Base-by-base conservation (phyloP, 371 early-diverging fungal genomes). In the Phascolomyces articulosus region DNA sequence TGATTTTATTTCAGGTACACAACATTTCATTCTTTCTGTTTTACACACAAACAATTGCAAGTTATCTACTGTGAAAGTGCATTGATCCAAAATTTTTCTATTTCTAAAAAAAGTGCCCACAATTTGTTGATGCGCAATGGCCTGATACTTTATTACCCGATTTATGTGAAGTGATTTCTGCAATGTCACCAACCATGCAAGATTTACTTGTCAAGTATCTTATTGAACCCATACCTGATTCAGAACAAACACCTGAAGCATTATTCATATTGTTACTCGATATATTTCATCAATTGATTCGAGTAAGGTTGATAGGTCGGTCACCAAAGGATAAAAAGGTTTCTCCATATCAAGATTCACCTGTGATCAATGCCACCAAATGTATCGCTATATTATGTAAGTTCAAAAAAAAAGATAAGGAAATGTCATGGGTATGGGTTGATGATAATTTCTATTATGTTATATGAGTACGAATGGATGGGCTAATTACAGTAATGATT, bases 341-440 rank as follows among this genome's bases (percentile, higher is more conserved):
- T 2, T 69, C 68, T 24, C 73, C 78, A 0, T 76, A 83, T 65
- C 68, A 74, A 47, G 80, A 85, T 54, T 62, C 71, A 15, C 63
- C 68, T 2, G 75, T 83, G 4, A 76, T 80, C 40, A 69, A 77
- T 63, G 78, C 75, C 6, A 83, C 81, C 10, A 71, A 69, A 54
- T 83, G 82, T 26, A 64, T 85, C 6, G 74, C 79, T 7, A 72
- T 73, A 28, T 64, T 85, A 23, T 79, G 82, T 80, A 74, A 72
- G 75, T 66, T 47, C 2, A 20, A n/a, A n/a, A n/a, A n/a, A n/a
- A n/a, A n/a, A n/a, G n/a, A n/a, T n/a, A n/a, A n/a, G n/a, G n/a
- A n/a, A n/a, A 6, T 47, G n/a, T 6, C 13, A 18, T 47, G 47
- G 47, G 6, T 47, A 47, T 20, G 47, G 4, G n/a, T n/a, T n/a